Base-by-base conservation (phyloP, 108 stramenopile species). In the Epithemia pelagica region DNA sequence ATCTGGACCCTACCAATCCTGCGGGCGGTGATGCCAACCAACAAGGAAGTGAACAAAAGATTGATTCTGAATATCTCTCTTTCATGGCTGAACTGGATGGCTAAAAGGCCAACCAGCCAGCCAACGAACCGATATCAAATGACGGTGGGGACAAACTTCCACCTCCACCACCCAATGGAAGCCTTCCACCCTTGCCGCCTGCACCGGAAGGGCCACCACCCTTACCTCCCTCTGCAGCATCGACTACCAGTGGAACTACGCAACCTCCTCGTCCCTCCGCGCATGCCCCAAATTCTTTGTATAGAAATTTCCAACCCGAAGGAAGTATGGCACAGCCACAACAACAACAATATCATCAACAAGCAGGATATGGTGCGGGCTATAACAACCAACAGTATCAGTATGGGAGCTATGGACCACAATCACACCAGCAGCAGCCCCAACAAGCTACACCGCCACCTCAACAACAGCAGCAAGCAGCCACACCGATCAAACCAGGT, bases 11-110 rank as follows among this genome's bases (percentile, higher is more conserved):
- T 31, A 64, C 52, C 31, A 74, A 76, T 27, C 69, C 29, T 5
- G 66, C 64, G 64, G 37, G 37, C 5, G 37, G 37, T 46, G 37
- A 46, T 46, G 37, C 10, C 15, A n/a, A n/a, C n/a, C n/a, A n/a
- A n/a, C n/a, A n/a, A n/a, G 37, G 37, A 5, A 88, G 81, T 37
- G 69, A 77, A 24, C 72, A 84, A 53, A 71, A 87, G 76, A 72
- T 95, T 62, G 95, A 97, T 73, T 77, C 83, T 27, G 98, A 97
- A 65, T 99, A 96, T 76, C 66, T 83, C 69, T 86, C 82, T 32
- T 99, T 99, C 70, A 99, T 99, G 98, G 95, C 94, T 20, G 96
- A 99, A 70, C 82, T 99, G 30, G 98, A 96, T 61, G 98, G 89
- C 2, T 89, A 81, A 58, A 76, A 74, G 62, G 60, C 33, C 18